These are phyloP conservation scores for Leishmania amazonensis DNA, from an alignment of 208 protist species.

Conservation along the genomic window DNA sequence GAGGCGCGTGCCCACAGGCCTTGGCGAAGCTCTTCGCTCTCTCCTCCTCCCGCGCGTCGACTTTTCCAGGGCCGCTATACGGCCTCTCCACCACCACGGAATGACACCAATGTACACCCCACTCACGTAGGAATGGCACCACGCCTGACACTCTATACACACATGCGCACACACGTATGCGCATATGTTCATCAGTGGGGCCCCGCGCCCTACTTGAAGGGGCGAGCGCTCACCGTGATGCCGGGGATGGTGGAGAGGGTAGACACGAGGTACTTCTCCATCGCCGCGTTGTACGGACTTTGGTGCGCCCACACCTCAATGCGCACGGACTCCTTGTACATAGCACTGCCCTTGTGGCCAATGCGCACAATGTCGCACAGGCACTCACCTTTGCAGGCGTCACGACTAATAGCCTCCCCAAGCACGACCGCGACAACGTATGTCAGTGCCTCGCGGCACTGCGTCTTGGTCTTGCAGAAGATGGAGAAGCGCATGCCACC, in stretches of 20 bases:
- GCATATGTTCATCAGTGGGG: not conserved
- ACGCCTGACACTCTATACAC: no score
- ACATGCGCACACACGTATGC: not conserved
- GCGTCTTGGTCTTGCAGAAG: conserved; percentile 72
- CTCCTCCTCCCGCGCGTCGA: not conserved
- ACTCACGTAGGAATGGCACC: not conserved
- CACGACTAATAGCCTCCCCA: conserved; percentile 63
- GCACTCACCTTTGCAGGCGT: conserved; percentile 44
- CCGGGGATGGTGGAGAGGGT: conserved; percentile 51
- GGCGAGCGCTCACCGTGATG: conserved; percentile 41
- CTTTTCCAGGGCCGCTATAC: not conserved
- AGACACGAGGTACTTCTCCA: conserved; percentile 61
- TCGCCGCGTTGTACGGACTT: conserved; percentile 29
- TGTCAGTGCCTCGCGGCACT: conserved; percentile 52
- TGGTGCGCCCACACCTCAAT: conserved; percentile 78
- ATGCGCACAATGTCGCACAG: conserved; percentile 78
- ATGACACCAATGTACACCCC: no score
- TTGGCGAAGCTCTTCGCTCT: not conserved
- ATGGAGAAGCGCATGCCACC: conserved; percentile 64
- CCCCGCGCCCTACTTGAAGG: conserved; percentile 7
- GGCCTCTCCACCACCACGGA: not conserved
- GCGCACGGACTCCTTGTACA: conserved; percentile 59
- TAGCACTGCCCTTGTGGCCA: conserved; percentile 60
- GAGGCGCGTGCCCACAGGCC: not conserved
- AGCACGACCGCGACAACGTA: conserved; percentile 72